Evolutionary conservation across 192 early-diverging fungal species (phyloP).

Genomic region (Coemansia sp.): DNA sequence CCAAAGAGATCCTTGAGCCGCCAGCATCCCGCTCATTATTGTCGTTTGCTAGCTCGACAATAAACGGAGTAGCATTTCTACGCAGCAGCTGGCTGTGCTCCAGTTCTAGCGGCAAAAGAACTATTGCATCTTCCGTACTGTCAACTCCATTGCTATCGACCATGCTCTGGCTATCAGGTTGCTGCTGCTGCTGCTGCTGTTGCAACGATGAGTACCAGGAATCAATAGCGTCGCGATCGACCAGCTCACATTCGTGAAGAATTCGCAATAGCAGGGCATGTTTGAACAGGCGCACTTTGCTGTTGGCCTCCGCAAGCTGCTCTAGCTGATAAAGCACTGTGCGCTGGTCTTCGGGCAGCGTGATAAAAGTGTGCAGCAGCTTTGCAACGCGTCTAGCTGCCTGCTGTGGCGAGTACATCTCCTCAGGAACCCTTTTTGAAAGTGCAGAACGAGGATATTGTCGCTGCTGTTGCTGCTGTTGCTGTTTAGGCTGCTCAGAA

Average conservation of each 20-base stretch:
- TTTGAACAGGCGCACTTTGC: slow-evolving; percentile 17
- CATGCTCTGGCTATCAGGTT: neutral
- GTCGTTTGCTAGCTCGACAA: slow-evolving; percentile 25
- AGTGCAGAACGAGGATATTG: slow-evolving; percentile 32
- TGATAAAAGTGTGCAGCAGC: slow-evolving; percentile 46
- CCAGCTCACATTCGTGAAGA: slow-evolving; percentile 46
- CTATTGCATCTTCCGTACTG: neutral
- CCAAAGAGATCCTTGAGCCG: slow-evolving; percentile 7
- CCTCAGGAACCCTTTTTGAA: slow-evolving; percentile 33
- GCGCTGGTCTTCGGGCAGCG: slow-evolving; percentile 38
- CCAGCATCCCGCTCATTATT: neutral
- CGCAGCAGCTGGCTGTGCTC: slow-evolving; percentile 39
- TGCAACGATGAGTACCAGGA: slow-evolving; percentile 31
- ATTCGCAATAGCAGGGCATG: slow-evolving; percentile 41
- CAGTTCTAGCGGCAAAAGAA: neutral
- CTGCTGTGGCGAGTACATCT: slow-evolving; percentile 20
- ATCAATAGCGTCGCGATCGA: slow-evolving; percentile 35
- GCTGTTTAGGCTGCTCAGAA: neutral
- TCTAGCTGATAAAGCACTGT: slow-evolving; percentile 44
- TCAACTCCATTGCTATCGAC: neutral
- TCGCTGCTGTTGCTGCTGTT: neutral
- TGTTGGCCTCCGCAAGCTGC: slow-evolving; percentile 45
- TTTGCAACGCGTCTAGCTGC: slow-evolving; percentile 34
- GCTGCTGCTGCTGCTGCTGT: slow-evolving; percentile 10
- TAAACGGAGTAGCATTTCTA: slow-evolving; percentile 27